Base-by-base conservation (phyloP, 2,329 filamentous ascomycete genomes). In the Alternaria sp. region DNA sequence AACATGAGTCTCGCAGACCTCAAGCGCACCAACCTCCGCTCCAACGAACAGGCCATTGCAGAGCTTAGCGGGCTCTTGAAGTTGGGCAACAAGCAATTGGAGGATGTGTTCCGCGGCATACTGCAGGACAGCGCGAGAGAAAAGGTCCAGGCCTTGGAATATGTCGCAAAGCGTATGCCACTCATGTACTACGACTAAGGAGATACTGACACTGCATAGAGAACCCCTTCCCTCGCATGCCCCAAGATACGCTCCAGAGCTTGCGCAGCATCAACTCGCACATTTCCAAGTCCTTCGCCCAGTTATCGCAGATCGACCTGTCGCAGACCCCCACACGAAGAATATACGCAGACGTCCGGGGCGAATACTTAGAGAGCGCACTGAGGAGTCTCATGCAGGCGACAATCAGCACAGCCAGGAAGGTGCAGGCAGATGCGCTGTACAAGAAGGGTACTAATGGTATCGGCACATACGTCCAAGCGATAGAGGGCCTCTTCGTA, bases 401-500 rank as follows among this genome's bases (percentile, higher is more conserved):
- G 15, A 96, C 94, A 30, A 77, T 85, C 84, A 96, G 78, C 90
- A 93, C 84, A 90, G 94, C 53, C 86, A 92, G 80, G 21, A 93
- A 92, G 81, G 89, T 89, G 58, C 83, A 85, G 14, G 86, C 90
- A 2, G 93, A 95, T 77, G 92, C 92, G 3, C 88, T 96, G 10
- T 99, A 99, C 79, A 89, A 90, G 63, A 87, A 92, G 63, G 95
- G 94, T 14, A 96, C 92, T 21, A 98, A 96, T 79, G 95, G 94
- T 5, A 96, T 99, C 63, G 90, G 91, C 3, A 93, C 91, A 37
- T 99, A 99, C 77, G 92, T 93, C 0, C 90, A 91, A 73, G 92
- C 91, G 0, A 89, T 99, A 81, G 93, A 97, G 77, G 92, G 91
- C 7, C 89, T 97, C 65, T 95, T 97, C 69, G 81, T 92, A 25